These are phyloP conservation scores for Alternaria sp. DNA, from an alignment of 2,329 filamentous ascomycete species.

Conservation along the genomic window DNA sequence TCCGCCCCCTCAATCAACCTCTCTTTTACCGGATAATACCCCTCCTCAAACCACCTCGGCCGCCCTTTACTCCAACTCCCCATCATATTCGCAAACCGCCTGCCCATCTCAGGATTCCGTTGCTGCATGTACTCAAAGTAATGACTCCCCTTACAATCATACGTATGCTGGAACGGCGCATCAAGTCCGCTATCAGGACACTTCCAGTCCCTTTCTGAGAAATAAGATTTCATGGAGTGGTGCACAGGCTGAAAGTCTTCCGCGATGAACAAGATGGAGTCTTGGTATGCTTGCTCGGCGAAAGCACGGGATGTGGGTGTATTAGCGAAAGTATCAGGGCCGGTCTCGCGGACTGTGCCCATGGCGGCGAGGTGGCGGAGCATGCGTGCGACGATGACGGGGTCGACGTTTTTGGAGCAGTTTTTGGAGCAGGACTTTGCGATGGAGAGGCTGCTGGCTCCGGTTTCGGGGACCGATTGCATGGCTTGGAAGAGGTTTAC, in stretches of 20 bases:
- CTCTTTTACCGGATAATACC: conserved; percentile 33
- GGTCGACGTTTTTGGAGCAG: conserved; percentile 19
- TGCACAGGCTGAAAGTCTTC: conserved; percentile 30
- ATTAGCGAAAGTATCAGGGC: conserved; percentile 22
- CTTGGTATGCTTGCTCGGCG: conserved; percentile 25
- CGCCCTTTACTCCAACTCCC: conserved; percentile 33
- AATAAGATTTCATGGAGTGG: conserved; percentile 23
- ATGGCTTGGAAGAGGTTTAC: conserved; percentile 33
- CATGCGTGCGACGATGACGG: conserved; percentile 33
- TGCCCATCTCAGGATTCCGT: conserved; percentile 26
- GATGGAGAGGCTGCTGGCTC: conserved; percentile 19
- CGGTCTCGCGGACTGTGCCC: conserved; percentile 26
- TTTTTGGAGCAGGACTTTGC: conserved; percentile 17
- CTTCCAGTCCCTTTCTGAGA: conserved; percentile 22
- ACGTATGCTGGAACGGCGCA: conserved; percentile 30
- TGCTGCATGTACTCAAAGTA: conserved; percentile 34
- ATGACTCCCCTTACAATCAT: conserved; percentile 24
- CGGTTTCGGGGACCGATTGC: conserved; percentile 8
- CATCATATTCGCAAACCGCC: conserved; percentile 38
- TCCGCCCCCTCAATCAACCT: conserved; percentile 26
- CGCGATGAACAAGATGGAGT: conserved; percentile 28
- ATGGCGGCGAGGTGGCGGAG: conserved; percentile 38
- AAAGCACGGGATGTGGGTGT: conserved; percentile 23
- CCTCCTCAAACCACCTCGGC: conserved; percentile 28
- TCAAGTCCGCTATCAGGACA: conserved; percentile 22